These are phyloP conservation scores for Datisca glomerata DNA, from an alignment of 306 rosid species.

Conservation along the genomic window DNA sequence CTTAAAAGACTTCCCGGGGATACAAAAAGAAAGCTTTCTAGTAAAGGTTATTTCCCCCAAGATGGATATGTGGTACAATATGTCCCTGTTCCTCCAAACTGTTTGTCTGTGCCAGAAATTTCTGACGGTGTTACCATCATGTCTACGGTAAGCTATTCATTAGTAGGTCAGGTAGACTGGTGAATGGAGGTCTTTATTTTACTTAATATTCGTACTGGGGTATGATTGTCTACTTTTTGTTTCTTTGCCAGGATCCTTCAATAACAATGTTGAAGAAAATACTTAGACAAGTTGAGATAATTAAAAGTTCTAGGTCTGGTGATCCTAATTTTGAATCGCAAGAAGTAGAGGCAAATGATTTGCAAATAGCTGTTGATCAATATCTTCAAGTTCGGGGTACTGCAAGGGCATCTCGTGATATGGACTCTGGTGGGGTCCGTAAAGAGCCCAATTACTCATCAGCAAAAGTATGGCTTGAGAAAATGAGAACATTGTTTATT, in stretches of 20 bases:
- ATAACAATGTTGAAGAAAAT: slow-evolving; percentile 60
- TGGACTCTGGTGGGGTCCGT: slow-evolving; percentile 54
- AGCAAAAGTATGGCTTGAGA: slow-evolving; percentile 87
- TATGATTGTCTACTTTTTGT: neutral
- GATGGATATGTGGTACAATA: slow-evolving; percentile 64
- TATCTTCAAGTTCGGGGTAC: slow-evolving; percentile 84
- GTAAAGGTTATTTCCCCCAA: slow-evolving; percentile 79
- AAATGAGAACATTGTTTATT: slow-evolving; percentile 77
- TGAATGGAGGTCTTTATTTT: slow-evolving; percentile 2
- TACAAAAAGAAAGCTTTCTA: slow-evolving; percentile 50
- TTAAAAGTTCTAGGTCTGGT: slow-evolving; percentile 74
- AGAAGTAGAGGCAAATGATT: slow-evolving; percentile 70
- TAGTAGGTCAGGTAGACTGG: slow-evolving; percentile 8
- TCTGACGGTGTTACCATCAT: slow-evolving; percentile 91
- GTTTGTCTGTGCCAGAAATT: slow-evolving; percentile 81
- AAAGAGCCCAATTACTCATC: slow-evolving; percentile 58
- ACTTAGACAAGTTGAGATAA: slow-evolving; percentile 57
- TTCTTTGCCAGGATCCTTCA: slow-evolving; percentile 68
- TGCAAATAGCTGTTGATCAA: slow-evolving; percentile 55
- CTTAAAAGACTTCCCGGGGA: slow-evolving; percentile 59
- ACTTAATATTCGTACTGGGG: neutral
- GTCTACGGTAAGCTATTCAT: slow-evolving; percentile 56
- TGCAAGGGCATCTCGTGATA: slow-evolving; percentile 52
- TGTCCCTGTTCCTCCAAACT: slow-evolving; percentile 91
- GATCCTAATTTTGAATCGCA: slow-evolving; percentile 72